These are phyloP conservation scores for Flueggea neowawraea DNA, from an alignment of 441 rosid species.

Conservation along the genomic window DNA sequence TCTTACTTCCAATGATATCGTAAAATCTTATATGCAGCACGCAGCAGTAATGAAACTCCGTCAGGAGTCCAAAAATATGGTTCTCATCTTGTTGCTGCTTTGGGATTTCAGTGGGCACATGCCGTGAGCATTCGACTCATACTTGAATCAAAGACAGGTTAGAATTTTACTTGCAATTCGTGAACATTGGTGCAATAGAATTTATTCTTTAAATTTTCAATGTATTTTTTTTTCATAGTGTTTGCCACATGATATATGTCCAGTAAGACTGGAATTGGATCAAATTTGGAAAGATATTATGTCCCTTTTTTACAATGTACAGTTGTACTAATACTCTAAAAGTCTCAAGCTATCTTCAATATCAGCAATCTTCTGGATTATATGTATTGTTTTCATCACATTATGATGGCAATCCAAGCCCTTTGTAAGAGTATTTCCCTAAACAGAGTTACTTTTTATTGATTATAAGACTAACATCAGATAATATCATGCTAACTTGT, in stretches of 20 bases:
- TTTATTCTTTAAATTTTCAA: too few relatives aligned
- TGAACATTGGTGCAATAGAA: neutral
- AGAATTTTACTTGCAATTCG: slow-evolving; percentile 3
- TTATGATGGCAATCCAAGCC: neutral
- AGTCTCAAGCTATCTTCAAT: too few relatives aligned
- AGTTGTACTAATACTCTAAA: too few relatives aligned
- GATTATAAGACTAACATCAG: neutral
- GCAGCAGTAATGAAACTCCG: slow-evolving; percentile 21
- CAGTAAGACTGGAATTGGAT: neutral
- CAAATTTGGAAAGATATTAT: neutral
- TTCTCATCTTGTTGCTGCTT: slow-evolving; percentile 77
- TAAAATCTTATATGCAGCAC: slow-evolving; percentile 32
- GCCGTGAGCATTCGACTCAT: slow-evolving; percentile 77
- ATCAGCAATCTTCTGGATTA: too few relatives aligned
- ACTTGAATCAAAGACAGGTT: slow-evolving; percentile 79
- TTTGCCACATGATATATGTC: too few relatives aligned
- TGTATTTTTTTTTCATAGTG: too few relatives aligned
- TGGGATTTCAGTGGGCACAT: slow-evolving; percentile 93
- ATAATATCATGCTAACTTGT: neutral
- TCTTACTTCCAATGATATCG: slow-evolving; percentile 6
- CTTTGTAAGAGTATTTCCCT: neutral
- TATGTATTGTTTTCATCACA: too few relatives aligned
- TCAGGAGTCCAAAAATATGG: slow-evolving; percentile 40
- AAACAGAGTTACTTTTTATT: neutral
- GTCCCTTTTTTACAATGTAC: too few relatives aligned